phyloP scores from a whole-genome alignment of 2,329 filamentous ascomycete genomes.

The Aspergillus alliaceus region DNA sequence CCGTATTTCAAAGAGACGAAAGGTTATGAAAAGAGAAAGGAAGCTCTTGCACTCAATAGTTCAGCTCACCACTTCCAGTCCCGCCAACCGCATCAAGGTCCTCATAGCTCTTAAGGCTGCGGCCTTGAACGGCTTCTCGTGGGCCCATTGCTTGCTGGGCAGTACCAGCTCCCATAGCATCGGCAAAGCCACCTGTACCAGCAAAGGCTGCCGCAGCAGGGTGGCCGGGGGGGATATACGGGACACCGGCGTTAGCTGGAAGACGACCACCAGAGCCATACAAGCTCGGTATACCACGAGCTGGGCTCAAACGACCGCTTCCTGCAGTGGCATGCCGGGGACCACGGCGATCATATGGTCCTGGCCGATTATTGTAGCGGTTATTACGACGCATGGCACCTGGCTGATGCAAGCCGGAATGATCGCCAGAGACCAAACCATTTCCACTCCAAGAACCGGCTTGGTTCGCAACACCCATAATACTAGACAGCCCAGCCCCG shows the following conservation, averaged over 20 bases:
- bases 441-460: constrained; percentile 29
- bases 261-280: constrained; percentile 35
- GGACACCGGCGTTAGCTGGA: constrained; percentile 28
- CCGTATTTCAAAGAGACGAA: constrained; percentile 8
- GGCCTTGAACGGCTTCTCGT: constrained; percentile 85
- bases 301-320: constrained; percentile 50
- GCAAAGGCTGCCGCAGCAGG: constrained; percentile 39
- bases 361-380: constrained; percentile 63
- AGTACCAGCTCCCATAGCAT: constrained; percentile 60
- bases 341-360: constrained; percentile 70
- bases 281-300: constrained; percentile 37
- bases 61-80: constrained; percentile 76
- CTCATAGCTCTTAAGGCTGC: constrained; percentile 95
- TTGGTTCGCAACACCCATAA: constrained; percentile 31
- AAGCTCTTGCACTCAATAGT: constrained; percentile 62
- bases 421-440: constrained; percentile 41
- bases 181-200: constrained; percentile 47
- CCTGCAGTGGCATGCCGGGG: constrained; percentile 53
- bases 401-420: constrained; percentile 49
- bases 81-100: constrained; percentile 85
- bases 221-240: constrained; percentile 41
- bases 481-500: constrained; percentile 29
- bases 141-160: constrained; percentile 75
- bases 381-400: constrained; percentile 69
- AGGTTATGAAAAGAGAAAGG: not conserved